Base-by-base conservation (phyloP, 176 grass and related monocot species). In the Echinochloa phyllopogon region DNA sequence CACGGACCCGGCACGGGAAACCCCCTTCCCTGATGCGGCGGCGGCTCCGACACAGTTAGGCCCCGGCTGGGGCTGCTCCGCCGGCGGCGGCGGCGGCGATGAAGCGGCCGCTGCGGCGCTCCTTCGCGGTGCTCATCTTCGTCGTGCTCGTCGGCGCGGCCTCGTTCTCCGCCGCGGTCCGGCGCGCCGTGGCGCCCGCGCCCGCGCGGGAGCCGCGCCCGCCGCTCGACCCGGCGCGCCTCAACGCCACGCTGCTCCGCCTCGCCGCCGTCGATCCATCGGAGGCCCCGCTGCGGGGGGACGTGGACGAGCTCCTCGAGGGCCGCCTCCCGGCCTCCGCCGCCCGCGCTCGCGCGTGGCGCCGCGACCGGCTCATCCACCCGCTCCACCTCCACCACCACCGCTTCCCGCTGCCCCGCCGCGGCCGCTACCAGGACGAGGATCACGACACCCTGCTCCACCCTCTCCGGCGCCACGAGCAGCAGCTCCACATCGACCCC, bases 221-320 rank as follows among this genome's bases (percentile, higher is more conserved):
- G 20, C 66, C 0, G 43, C 64, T 75, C 56, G 84, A 83, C 81
- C 74, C 67, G 25, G 67, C 74, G 23, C 16, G 68, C 60, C 84
- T 88, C 68, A 87, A 98, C 89, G 87, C 86, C 75, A 92, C 93
- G 78, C 87, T 98, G 43, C 83, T 98, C n/a, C 71, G 77, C 50
- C 70, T 98, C n/a, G 85, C 91, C n/a, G 87, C 83, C 25, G 65
- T 50, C 62, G 91, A 98, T 18, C 66, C 77, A 2, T 82, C 85
- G 21, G 91, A 98, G 41, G 80, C 65, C 20, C 45, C 76, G 10
- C 80, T 98, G 40, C 84, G 78, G 7, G 84, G 83, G 76, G 93
- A 98, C 74, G 84, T 98, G 25, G 88, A 92, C 39, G 87, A 89
- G 39, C 86, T 95, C 17, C 91, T 98, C 72, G 87, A 89, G 41